Evolutionary conservation across 129 eudicot species (phyloP).

Genomic region (Daucus carota): DNA sequence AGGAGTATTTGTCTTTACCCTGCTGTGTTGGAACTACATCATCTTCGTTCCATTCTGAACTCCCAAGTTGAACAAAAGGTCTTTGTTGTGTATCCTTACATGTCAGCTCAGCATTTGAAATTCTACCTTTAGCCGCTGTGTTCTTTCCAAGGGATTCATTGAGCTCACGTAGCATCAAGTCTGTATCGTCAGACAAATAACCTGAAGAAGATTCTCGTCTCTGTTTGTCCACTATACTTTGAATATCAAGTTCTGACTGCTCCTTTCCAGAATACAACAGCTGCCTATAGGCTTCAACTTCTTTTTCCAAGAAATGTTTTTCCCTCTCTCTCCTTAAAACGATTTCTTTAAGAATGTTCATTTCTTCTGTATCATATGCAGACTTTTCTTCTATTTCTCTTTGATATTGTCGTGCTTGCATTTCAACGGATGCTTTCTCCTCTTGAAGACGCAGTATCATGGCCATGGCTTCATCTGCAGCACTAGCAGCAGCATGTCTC

Average conservation of each 20-base stretch:
- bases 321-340: conserved; percentile 69
- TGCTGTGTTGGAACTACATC: conserved; percentile 9
- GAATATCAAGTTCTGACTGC: conserved; percentile 23
- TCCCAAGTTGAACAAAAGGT: not conserved
- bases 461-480: conserved; percentile 98
- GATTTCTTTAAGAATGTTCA: conserved; percentile 82
- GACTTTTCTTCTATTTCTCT: conserved; percentile 81
- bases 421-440: conserved; percentile 78
- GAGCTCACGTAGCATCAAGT: conserved; percentile 33
- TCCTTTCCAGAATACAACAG: conserved; percentile 27
- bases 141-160: conserved; percentile 31
- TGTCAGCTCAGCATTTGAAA: conserved; percentile 20
- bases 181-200: conserved; percentile 48
- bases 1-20: conserved; percentile 1
- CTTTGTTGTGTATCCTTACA: conserved; percentile 5
- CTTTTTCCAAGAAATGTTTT: conserved; percentile 73
- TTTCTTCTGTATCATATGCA: conserved; percentile 81
- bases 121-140: conserved; percentile 3
- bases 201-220: not conserved
- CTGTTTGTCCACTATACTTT: conserved; percentile 1
- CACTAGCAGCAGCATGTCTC: conserved; percentile 85
- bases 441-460: conserved; percentile 95
- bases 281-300: conserved; percentile 72
- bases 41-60: conserved; percentile 13
- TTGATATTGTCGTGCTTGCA: conserved; percentile 78